phyloP scores from a whole-genome alignment of 768 basidiomycete genomes.

The Termitomyces sp. region DNA sequence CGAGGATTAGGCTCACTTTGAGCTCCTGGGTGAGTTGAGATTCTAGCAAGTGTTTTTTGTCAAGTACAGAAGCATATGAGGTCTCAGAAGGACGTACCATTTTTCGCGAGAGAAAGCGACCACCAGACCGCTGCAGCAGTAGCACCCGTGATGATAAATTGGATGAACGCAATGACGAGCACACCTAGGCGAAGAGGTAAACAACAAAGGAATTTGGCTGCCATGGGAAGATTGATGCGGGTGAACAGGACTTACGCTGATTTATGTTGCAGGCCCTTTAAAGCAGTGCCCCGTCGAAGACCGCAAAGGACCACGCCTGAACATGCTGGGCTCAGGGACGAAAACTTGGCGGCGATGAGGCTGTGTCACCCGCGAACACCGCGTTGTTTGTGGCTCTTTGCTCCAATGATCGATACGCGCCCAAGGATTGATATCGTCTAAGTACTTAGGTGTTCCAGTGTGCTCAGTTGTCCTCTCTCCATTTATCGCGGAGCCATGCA shows the following conservation, averaged over 20 bases:
- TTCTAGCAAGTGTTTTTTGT: neutral
- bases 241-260: neutral
- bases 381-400: slow-evolving; percentile 16
- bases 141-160: slow-evolving; percentile 30
- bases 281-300: no score
- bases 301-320: no score
- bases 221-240: neutral
- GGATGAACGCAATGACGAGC: slow-evolving; percentile 13
- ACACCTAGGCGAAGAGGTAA: neutral
- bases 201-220: slow-evolving; percentile 33
- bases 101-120: neutral
- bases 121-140: slow-evolving; percentile 21
- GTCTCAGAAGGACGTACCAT: neutral
- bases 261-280: neutral
- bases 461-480: slow-evolving; percentile 2
- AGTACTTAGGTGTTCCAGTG: no score
- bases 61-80: neutral
- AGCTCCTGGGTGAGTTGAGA: neutral
- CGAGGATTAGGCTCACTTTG: neutral
- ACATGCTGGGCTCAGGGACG: neutral
- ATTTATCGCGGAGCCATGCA: slow-evolving; percentile 40
- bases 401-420: slow-evolving; percentile 13
- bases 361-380: slow-evolving; percentile 3
- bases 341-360: neutral
- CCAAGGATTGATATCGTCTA: neutral